Evolutionary conservation across 495 filamentous ascomycete genomes (phyloP), one percentile per base, ranked within the genome.

Genomic region (Pyrenula aspistea): DNA sequence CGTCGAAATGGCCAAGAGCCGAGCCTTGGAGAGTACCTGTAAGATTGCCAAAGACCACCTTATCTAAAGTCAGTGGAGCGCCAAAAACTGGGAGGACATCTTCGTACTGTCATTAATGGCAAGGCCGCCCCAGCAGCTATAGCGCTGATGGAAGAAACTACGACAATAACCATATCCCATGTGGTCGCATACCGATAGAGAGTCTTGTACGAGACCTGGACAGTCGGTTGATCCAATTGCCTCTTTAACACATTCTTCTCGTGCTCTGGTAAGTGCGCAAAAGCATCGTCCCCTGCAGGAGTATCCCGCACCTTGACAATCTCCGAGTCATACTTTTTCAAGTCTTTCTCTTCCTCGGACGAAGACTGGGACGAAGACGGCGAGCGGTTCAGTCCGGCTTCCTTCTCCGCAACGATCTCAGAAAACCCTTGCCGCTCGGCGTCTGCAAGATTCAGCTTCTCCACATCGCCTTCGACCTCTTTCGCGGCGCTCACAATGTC

Each of bases 41-140:
- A 49, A 60, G 24, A 12, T 25, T 21, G 20, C 55, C 55, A 11
- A 57, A 57, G 12, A 55, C 25, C 22, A 91, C 76, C 0, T 88
- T 91, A 85, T 90, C 88, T 53, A 91, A 68, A 4, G 31, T 42
- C 8, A 42, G 31, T 15, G 4, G 31, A 42, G 15, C 15, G 4
- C 31, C 31, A 4, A 4, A 42, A 8, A 4, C 15, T 42, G 8
- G 15, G 15, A 8, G 4, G 31, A 15, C 15, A 15, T 42, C 15
- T 4, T 8, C 31, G 31, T 42, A 42, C 31, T 15, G 31, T 42
- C 31, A 42, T 42, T 15, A 42, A 42, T 3, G 88, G 88, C 64
- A 90, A 67, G 11, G 80, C 84, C 51, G 87, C 85, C 23, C 87
- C 88, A 20, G 77, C 86, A 22, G 74, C 79, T 59, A 91, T 84